Evolutionary conservation across 2,329 filamentous ascomycete genomes (phyloP).

Genomic region (Colletotrichum sp.): DNA sequence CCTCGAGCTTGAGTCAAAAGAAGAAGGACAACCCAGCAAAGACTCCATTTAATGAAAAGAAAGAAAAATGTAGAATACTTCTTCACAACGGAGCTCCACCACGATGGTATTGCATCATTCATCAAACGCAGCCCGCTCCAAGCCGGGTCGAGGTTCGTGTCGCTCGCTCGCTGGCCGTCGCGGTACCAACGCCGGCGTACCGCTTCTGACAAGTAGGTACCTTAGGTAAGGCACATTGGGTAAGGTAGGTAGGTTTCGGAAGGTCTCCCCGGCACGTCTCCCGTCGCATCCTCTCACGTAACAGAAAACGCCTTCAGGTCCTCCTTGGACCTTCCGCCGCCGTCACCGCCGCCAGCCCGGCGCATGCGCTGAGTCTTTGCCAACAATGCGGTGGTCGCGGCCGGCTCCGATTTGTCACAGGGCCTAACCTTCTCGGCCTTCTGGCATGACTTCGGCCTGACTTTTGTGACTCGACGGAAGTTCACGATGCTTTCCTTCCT

Average conservation of each 20-base stretch:
- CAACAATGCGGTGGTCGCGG: background rate
- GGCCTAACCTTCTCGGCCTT: background rate
- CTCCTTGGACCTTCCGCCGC: background rate
- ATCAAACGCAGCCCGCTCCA: background rate
- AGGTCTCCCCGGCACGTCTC: background rate
- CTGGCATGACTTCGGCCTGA: conserved; percentile 5
- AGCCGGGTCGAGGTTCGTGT: background rate
- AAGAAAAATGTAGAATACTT: background rate
- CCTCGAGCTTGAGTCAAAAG: background rate
- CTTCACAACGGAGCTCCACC: background rate
- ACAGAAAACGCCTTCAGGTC: background rate
- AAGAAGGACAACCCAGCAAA: background rate
- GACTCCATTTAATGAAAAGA: too few relatives aligned
- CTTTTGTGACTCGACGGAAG: background rate
- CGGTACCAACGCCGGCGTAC: background rate
- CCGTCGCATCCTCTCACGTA: background rate
- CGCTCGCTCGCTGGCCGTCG: background rate
- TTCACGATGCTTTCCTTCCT: background rate
- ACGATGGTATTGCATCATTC: background rate
- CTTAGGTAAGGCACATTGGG: background rate
- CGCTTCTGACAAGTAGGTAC: background rate
- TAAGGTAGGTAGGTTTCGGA: background rate
- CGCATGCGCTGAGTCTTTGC: background rate
- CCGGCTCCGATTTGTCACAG: background rate
- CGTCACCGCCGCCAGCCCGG: background rate